These are phyloP conservation scores for Yamadazyma sp. DNA, from an alignment of 805 yeast genomes.

Conservation along the genomic window DNA sequence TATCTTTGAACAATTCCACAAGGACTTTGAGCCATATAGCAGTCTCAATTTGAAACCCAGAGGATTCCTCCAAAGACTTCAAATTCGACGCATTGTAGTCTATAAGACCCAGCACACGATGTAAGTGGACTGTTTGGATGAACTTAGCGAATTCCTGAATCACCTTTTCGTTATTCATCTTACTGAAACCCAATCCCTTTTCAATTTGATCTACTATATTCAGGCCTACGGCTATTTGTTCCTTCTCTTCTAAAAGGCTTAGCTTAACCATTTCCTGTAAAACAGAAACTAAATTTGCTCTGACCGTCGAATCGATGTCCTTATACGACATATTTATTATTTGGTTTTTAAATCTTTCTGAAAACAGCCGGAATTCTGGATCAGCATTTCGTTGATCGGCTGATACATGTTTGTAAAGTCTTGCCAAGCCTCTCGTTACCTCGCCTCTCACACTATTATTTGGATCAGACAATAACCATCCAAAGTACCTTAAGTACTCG, in stretches of 20 bases:
- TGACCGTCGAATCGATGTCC: constrained; percentile 51
- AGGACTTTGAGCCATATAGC: neutral
- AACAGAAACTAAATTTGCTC: constrained; percentile 49
- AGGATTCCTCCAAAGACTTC: neutral
- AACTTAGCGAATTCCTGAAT: constrained; percentile 55
- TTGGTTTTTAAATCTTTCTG: constrained; percentile 68
- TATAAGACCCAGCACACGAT: neutral
- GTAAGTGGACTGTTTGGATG: constrained; percentile 37
- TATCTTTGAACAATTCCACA: constrained; percentile 4
- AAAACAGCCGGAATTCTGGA: constrained; percentile 74
- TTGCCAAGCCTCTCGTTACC: constrained; percentile 55
- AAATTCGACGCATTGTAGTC: neutral
- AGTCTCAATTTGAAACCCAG: neutral
- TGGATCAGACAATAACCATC: constrained; percentile 82
- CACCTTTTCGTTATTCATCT: constrained; percentile 25
- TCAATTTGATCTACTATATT: constrained; percentile 5
- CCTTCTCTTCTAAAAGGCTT: constrained; percentile 65
- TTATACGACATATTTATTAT: constrained; percentile 55
- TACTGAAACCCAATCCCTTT: constrained; percentile 16
- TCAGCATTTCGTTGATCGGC: constrained; percentile 28
- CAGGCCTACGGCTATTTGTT: constrained; percentile 33
- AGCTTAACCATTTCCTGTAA: constrained; percentile 54
- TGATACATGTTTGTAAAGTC: constrained; percentile 37
- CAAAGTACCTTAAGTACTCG: constrained; percentile 70
- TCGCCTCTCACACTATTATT: constrained; percentile 61